A percentile compares a stretch with the other conserved stretches of the same genome.
phyloP scores from a whole-genome alignment of 192 early-diverging fungal genomes.

The Haplosporangium gracile region DNA sequence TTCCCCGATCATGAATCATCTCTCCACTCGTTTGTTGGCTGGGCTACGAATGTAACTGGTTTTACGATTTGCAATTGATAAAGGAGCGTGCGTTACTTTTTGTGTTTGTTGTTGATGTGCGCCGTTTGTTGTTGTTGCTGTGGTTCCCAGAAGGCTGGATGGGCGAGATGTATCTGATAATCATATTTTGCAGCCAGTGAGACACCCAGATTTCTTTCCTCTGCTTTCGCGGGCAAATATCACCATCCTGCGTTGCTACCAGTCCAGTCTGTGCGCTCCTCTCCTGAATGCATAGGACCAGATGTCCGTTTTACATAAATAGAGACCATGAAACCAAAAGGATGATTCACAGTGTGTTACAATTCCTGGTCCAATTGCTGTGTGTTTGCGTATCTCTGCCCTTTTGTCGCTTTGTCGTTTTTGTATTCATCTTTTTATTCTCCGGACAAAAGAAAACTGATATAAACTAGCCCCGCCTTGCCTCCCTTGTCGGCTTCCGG shows the following conservation, averaged over 20 bases:
- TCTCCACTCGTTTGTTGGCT: background rate
- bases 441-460: background rate
- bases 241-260: too few relatives aligned
- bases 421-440: background rate
- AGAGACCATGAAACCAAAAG: too few relatives aligned
- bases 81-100: background rate
- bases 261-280: too few relatives aligned
- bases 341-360: too few relatives aligned
- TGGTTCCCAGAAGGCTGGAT: background rate
- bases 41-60: background rate
- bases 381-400: background rate
- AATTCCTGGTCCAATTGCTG: too few relatives aligned
- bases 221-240: too few relatives aligned
- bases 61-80: background rate
- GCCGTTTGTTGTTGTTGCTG: background rate
- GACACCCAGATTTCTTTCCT: too few relatives aligned
- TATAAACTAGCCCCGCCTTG: background rate
- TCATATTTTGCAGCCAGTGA: too few relatives aligned
- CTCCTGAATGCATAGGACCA: too few relatives aligned
- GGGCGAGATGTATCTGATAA: too few relatives aligned
- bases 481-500: background rate
- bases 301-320: too few relatives aligned
- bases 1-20: background rate
- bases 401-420: constrained; percentile 2
- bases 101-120: background rate